Percentiles rank a stretch among this genome's conserved stretches.
Conservation (phyloP, 441 rosid genomes). For the Gossypium gossypioides region DNA sequence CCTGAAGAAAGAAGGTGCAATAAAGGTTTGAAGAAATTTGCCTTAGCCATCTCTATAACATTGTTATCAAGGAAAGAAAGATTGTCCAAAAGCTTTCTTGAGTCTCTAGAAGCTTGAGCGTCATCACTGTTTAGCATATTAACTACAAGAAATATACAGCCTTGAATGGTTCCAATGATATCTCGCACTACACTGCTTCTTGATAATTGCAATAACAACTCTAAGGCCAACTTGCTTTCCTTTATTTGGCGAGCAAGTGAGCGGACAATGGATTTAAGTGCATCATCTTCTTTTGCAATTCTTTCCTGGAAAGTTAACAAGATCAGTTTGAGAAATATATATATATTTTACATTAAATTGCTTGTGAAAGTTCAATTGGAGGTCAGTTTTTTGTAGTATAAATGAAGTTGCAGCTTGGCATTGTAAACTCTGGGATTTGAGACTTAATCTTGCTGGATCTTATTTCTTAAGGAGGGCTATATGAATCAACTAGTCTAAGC, state of each 20-base stretch:
- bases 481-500: not conserved
- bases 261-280: constrained; percentile 22
- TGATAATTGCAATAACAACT: constrained; percentile 27
- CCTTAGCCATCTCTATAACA: constrained; percentile 33
- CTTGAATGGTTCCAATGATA: constrained; percentile 25
- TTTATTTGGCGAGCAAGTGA: constrained; percentile 30
- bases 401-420: not conserved
- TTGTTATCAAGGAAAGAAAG: constrained; percentile 28
- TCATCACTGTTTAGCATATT: constrained; percentile 23
- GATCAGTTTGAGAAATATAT: not conserved
- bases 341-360: not conserved
- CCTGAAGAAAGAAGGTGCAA: constrained; percentile 30
- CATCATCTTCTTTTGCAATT: constrained; percentile 19
- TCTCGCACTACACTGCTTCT: constrained; percentile 14
- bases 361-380: too few species aligned
- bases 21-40: constrained; percentile 32
- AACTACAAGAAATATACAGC: constrained; percentile 28
- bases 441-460: not conserved
- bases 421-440: not conserved
- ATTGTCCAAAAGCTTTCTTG: constrained; percentile 24
- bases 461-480: not conserved
- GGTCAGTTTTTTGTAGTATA: not conserved
- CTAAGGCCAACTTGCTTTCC: constrained; percentile 31
- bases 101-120: constrained; percentile 19
- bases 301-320: constrained; percentile 22